These are phyloP conservation scores for Cyberlindnera lachancei DNA, from an alignment of 805 yeast genomes.

Conservation along the genomic window DNA sequence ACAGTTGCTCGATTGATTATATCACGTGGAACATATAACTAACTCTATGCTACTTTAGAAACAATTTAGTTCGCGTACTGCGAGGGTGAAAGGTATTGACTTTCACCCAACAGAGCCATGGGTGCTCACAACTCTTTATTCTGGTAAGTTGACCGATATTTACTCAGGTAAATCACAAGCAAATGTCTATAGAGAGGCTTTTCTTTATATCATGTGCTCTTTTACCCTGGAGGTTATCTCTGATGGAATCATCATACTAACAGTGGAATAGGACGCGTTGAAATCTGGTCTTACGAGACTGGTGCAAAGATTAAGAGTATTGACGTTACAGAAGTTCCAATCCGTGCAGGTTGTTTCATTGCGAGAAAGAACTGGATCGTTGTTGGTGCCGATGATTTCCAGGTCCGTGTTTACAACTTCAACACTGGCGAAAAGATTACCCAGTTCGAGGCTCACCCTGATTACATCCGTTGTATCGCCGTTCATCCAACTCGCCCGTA, in stretches of 20 bases:
- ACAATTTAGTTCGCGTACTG: conserved; percentile 85
- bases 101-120: conserved; percentile 98
- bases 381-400: conserved; percentile 94
- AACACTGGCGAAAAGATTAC: conserved; percentile 91
- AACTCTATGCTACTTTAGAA: conserved; percentile 48
- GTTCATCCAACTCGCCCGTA: conserved; percentile 93
- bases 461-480: conserved; percentile 86
- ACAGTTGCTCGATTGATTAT: no score
- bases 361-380: conserved; percentile 97
- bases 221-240: no score
- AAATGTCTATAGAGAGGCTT: no score
- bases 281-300: conserved; percentile 92
- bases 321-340: conserved; percentile 94
- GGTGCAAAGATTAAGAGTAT: conserved; percentile 75
- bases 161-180: no score
- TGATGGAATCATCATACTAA: no score
- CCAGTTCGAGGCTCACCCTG: conserved; percentile 98
- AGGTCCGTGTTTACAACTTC: conserved; percentile 86
- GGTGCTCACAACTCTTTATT: conserved; percentile 85
- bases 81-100: conserved; percentile 95
- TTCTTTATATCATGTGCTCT: no score
- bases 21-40: no score
- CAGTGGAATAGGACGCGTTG: conserved; percentile 49
- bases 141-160: no score
- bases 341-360: conserved; percentile 89